A percentile compares a stretch with the other conserved stretches of the same genome.
These are phyloP conservation scores for Geotrichum candidum DNA, from an alignment of 1,139 yeast genomes.

Conservation along the genomic window DNA sequence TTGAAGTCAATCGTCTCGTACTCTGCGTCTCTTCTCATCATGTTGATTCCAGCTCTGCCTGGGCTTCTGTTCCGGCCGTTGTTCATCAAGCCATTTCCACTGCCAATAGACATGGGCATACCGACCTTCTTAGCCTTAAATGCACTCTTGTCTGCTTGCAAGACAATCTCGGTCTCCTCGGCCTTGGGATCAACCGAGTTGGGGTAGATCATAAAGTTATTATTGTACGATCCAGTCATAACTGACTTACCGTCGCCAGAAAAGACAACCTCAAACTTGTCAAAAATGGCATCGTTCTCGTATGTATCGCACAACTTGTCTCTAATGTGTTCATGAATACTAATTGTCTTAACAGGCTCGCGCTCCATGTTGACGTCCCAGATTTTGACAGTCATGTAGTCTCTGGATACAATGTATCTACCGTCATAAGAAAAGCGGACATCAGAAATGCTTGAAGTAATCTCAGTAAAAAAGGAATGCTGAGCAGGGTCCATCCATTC, in stretches of 20 bases:
- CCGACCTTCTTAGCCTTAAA: slow-evolving; percentile 72
- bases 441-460: slow-evolving; percentile 90
- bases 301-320: slow-evolving; percentile 94
- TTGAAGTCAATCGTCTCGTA: slow-evolving; percentile 88
- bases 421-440: slow-evolving; percentile 92
- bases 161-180: slow-evolving; percentile 67
- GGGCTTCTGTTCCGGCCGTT: slow-evolving; percentile 23
- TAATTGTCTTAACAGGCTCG: slow-evolving; percentile 88
- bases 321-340: slow-evolving; percentile 91
- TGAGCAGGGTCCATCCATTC: slow-evolving; percentile 89
- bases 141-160: slow-evolving; percentile 97
- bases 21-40: slow-evolving; percentile 46
- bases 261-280: slow-evolving; percentile 94
- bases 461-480: slow-evolving; percentile 95
- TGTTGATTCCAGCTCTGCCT: slow-evolving; percentile 26
- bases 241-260: slow-evolving; percentile 88
- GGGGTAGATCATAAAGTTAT: slow-evolving; percentile 95
- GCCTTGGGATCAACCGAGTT: slow-evolving; percentile 50
- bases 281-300: slow-evolving; percentile 97
- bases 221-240: slow-evolving; percentile 96
- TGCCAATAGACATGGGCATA: slow-evolving; percentile 33
- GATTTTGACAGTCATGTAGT: slow-evolving; percentile 93
- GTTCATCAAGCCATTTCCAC: slow-evolving; percentile 12
- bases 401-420: slow-evolving; percentile 88
- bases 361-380: slow-evolving; percentile 97